A percentile compares a stretch with the other conserved stretches of the same genome.
These are phyloP conservation scores for Penicillium pancosmium DNA, from an alignment of 495 filamentous ascomycete species.

Conservation along the genomic window DNA sequence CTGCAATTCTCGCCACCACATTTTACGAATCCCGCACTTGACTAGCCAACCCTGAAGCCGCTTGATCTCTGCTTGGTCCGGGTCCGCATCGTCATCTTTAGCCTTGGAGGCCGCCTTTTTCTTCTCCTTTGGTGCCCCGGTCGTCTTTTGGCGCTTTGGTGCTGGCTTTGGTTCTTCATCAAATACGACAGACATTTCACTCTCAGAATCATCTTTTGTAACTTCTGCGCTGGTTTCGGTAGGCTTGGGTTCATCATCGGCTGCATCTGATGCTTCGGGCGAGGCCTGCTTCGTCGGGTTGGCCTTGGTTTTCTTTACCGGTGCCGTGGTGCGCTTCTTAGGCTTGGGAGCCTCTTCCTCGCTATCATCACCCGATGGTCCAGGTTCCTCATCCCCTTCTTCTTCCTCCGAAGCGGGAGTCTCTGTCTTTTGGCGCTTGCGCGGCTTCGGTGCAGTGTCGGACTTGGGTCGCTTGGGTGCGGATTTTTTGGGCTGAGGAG, in stretches of 20 bases:
- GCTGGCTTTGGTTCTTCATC: constrained; percentile 67
- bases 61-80: constrained; percentile 82
- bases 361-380: constrained; percentile 18
- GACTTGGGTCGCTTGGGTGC: constrained; percentile 34
- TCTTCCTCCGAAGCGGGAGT: constrained; percentile 33
- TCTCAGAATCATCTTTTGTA: constrained; percentile 63
- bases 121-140: constrained; percentile 35
- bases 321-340: constrained; percentile 22
- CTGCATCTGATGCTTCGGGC: constrained; percentile 25
- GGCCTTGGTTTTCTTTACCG: constrained; percentile 25
- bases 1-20: constrained; percentile 82
- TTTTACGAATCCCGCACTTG: constrained; percentile 92
- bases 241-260: constrained; percentile 26
- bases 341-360: constrained; percentile 32
- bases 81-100: constrained; percentile 55
- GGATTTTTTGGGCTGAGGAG: constrained; percentile 26
- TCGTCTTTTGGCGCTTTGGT: constrained; percentile 46
- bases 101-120: constrained; percentile 39
- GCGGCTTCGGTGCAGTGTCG: constrained; percentile 23
- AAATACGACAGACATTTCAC: constrained; percentile 76
- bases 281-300: constrained; percentile 30
- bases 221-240: constrained; percentile 30
- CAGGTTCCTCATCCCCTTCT: constrained; percentile 27
- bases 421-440: constrained; percentile 43
- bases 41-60: constrained; percentile 83